Percentiles rank a stretch among this genome's conserved stretches.
phyloP scores from a whole-genome alignment of 805 yeast genomes.

The Blastobotrys mokoenaii region DNA sequence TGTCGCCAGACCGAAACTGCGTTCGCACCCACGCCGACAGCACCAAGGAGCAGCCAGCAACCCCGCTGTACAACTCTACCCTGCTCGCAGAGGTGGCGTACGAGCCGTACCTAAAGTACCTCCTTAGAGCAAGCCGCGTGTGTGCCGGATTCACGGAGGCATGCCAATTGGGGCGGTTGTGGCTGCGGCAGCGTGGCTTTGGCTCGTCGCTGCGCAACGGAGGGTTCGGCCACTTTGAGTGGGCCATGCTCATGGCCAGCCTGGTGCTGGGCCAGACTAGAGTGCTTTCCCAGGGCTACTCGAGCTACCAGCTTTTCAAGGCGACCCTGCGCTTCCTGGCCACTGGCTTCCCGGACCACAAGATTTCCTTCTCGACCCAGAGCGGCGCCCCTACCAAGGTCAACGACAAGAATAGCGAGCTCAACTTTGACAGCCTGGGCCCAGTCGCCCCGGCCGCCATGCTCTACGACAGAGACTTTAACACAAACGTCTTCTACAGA shows the following conservation, averaged over 20 bases:
- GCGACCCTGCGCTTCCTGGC: constrained; percentile 80
- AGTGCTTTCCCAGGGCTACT: constrained; percentile 76
- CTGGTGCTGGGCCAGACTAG: constrained; percentile 66
- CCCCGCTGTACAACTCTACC: constrained; percentile 82
- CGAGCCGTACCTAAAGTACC: constrained; percentile 61
- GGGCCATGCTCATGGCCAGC: constrained; percentile 71
- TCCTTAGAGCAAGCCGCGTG: constrained; percentile 66
- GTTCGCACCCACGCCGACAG: constrained; percentile 49
- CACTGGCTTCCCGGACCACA: constrained; percentile 47
- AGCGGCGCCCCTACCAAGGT: constrained; percentile 4
- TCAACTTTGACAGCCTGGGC: background rate
- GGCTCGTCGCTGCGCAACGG: constrained; percentile 52
- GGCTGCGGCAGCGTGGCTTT: constrained; percentile 86
- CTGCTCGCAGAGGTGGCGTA: constrained; percentile 60
- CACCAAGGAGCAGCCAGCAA: constrained; percentile 34
- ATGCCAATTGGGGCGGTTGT: constrained; percentile 72
- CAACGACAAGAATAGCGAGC: constrained; percentile 1
- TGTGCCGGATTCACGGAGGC: constrained; percentile 85
- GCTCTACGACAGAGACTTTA: constrained; percentile 24
- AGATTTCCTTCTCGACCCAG: constrained; percentile 16
- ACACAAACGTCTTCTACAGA: constrained; percentile 72
- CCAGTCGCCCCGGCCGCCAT: constrained; percentile 5
- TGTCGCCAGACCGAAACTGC: constrained; percentile 74
- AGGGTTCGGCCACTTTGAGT: constrained; percentile 92
- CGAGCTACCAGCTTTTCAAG: constrained; percentile 87